Conservation (phyloP, 129 eudicot genomes). For the Calendula officinalis region DNA sequence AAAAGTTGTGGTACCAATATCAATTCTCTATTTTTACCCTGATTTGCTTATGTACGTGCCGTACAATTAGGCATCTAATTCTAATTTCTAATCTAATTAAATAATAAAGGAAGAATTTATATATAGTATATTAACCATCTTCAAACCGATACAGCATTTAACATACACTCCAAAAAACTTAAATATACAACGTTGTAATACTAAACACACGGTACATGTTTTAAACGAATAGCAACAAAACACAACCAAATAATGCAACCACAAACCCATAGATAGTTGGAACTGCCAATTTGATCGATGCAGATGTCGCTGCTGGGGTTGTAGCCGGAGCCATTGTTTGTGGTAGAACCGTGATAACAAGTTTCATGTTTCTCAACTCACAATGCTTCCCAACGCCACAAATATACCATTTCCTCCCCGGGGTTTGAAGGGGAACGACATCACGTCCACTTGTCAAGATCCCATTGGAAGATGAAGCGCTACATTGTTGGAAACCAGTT, state of each 20-base stretch:
- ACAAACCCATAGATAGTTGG: conserved; percentile 18
- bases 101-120: background rate
- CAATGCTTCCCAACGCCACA: conserved; percentile 47
- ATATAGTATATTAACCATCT: background rate
- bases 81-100: too few relatives aligned
- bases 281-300: conserved; percentile 2
- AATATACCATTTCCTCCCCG: conserved; percentile 59
- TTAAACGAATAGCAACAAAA: conserved; percentile 18
- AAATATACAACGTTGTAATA: background rate
- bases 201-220: background rate
- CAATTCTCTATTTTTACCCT: too few relatives aligned
- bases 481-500: conserved; percentile 42
- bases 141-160: background rate
- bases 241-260: conserved; percentile 1
- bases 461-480: conserved; percentile 10
- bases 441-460: conserved; percentile 46
- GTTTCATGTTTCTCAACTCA: conserved; percentile 32
- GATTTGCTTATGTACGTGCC: too few relatives aligned
- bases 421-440: conserved; percentile 35
- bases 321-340: conserved; percentile 26
- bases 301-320: conserved; percentile 16
- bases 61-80: too few relatives aligned
- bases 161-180: background rate
- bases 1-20: too few relatives aligned
- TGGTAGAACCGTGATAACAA: conserved; percentile 37